Evolutionary conservation across 2,329 filamentous ascomycete genomes (phyloP), one percentile per base, ranked within the genome.

Genomic region (Epicoccum nigrum): DNA sequence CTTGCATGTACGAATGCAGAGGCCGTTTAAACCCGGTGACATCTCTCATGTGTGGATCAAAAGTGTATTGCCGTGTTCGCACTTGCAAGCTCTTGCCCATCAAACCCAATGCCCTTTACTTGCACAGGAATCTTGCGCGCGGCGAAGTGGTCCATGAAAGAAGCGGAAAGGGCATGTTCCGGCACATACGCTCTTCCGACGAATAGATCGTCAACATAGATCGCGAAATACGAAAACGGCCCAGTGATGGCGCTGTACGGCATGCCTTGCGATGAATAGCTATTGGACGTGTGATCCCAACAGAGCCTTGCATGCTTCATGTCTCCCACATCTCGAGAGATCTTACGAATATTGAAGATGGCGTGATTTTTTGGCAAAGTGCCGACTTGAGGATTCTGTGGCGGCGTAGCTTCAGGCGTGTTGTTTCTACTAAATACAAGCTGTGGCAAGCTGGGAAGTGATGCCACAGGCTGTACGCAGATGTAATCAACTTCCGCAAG

Each of bases 231-330:
- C 1, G 70, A 60, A 38, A 72, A 72, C 1, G 70, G 59, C 0
- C 73, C 73, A 3, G 71, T 76, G 2, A 67, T 35, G 0, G 49
- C n/a, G 28, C 72, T 75, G 40, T 59, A 65, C 2, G 70, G 70
- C 7, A 70, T 31, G 1, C 51, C 57, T 3, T 34, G 4, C 1
- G 40, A 9, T 19, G 9, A 20, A 35, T 15, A 33, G 16, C 34
- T 38, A 13, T 23, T 27, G 23, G 46, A 65, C 12, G 34, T 13
- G 21, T 52, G 44, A 7, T 20, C 43, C 70, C 69, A 74, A 28
- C 43, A 59, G 11, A 74, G 40, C 12, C 70, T 59, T n/a, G 44
- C 32, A 34, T 71, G 65, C 37, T 30, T 35, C 7, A 23, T 51
- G 2, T 67, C 60, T 5, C 53, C 59, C 39, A 58, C 35, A 4